Evolutionary conservation across 768 basidiomycete genomes (phyloP), one percentile per base, ranked within the genome.

Genomic region (Boletus fagicola): DNA sequence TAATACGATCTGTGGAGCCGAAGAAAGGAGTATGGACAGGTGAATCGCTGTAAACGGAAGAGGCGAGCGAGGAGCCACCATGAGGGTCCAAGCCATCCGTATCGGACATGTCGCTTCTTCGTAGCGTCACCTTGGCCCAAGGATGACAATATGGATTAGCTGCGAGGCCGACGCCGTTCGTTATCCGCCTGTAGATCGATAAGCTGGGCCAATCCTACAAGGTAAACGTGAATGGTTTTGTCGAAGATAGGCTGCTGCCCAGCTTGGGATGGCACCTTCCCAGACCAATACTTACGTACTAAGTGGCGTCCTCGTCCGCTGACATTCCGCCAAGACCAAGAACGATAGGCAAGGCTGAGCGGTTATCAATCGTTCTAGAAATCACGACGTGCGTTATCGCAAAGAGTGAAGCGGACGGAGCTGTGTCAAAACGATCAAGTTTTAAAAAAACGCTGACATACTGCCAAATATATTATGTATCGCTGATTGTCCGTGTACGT

Each of bases 51-150:
- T 42, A 42, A 49, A 59, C 31, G 28, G 69, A 65, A 72, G 95
- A 90, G 73, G 94, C 88, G 68, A 92, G 92, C 65, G 94, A 76
- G 83, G 90, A 88, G 78, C 91, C 86, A 67, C 91, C 85, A 70
- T 90, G 95, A 75, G 93, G 89, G 75, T 85, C 86, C 73, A 94
- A 79, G 65, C 81, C 82, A 58, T 91, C 93, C 67, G 42, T 36
- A 54, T 26, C 33, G 22, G 59, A 58, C 63, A 68, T 65, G 52
- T 35, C 15, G 12, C 36, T 31, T 45, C n/a, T 49, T 18, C 33
- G 10, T 13, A 42, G 26, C 28, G 51, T n/a, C 30, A 20, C 38
- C 11, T 18, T 9, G 52, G 31, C 33, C 33, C 24, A 49, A 26
- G 16, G 16, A 22, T 16, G 24, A 42, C 24, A 26, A 38, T 51